phyloP scores from a whole-genome alignment of 2,329 filamentous ascomycete genomes.

The Cladophialophora chaetospira region DNA sequence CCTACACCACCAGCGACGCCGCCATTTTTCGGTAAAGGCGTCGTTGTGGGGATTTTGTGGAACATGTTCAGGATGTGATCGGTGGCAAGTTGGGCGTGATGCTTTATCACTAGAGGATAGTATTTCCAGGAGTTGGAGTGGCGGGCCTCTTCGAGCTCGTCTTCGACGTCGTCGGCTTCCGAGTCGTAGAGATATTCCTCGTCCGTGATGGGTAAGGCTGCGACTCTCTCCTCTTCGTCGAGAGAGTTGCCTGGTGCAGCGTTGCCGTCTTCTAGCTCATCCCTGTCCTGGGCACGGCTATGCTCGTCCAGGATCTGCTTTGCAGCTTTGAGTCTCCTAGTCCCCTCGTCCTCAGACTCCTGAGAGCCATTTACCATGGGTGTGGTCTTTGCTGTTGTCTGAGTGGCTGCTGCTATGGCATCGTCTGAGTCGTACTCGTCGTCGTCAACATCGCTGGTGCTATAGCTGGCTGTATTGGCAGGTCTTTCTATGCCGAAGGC shows the following conservation, averaged over 20 bases:
- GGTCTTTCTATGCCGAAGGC: conserved; percentile 88
- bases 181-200: conserved; percentile 82
- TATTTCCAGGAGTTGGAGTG: conserved; percentile 77
- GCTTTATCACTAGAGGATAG: conserved; percentile 53
- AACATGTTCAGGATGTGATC: conserved; percentile 50
- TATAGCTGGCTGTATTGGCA: conserved; percentile 71
- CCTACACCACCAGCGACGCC: conserved; percentile 40
- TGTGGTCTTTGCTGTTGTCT: conserved; percentile 29
- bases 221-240: conserved; percentile 84
- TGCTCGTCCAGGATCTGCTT: conserved; percentile 55
- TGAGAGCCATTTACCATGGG: conserved; percentile 36
- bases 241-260: conserved; percentile 48
- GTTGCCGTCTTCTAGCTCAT: conserved; percentile 39
- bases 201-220: conserved; percentile 57
- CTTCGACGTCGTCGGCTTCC: conserved; percentile 73
- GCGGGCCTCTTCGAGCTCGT: conserved; percentile 75
- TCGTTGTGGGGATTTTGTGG: conserved; percentile 57
- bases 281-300: conserved; percentile 40
- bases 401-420: conserved; percentile 39
- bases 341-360: conserved; percentile 40
- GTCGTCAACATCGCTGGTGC: conserved; percentile 75
- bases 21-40: conserved; percentile 45
- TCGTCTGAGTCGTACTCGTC: conserved; percentile 72
- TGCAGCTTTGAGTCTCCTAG: conserved; percentile 51
- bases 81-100: conserved; percentile 53